Conservation (phyloP, 495 filamentous ascomycete genomes). For the Annulohypoxylon moriforme region DNA sequence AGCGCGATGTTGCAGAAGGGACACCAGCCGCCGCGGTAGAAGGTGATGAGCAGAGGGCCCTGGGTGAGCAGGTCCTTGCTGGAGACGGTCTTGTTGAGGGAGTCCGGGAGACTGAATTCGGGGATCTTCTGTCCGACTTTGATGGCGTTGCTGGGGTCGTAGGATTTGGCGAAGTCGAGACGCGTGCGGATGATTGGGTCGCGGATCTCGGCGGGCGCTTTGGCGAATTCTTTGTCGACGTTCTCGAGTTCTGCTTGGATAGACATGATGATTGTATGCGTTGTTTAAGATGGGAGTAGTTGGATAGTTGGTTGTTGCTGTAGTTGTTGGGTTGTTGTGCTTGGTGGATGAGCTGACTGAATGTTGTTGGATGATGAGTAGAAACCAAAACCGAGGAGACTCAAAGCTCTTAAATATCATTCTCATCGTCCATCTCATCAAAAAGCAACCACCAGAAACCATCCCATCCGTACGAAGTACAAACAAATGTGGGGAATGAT, state of each 20-base stretch:
- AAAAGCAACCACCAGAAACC: not conserved
- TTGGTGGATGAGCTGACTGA: not conserved
- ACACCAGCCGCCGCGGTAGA: constrained; percentile 14
- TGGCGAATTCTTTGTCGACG: not conserved
- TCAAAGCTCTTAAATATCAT: not conserved
- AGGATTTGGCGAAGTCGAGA: not conserved
- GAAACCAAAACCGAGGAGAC: not conserved
- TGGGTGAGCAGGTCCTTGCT: not conserved
- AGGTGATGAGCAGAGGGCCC: not conserved
- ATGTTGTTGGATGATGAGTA: not conserved
- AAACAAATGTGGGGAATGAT: not conserved
- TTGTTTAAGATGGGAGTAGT: not conserved
- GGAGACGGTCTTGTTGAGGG: not conserved
- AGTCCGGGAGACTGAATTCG: not conserved
- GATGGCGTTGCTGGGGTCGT: not conserved
- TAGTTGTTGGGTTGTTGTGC: too few species aligned
- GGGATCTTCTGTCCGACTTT: constrained; percentile 1
- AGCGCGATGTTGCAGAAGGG: constrained; percentile 5
- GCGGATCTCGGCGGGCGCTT: not conserved
- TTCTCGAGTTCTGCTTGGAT: not conserved
- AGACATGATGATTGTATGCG: not conserved
- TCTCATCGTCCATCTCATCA: not conserved
- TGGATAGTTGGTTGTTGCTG: not conserved
- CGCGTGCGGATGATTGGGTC: not conserved
- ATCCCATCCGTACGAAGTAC: not conserved